Evolutionary conservation across 2,329 filamentous ascomycete genomes (phyloP).

Genomic region (Botrytis paeoniae): DNA sequence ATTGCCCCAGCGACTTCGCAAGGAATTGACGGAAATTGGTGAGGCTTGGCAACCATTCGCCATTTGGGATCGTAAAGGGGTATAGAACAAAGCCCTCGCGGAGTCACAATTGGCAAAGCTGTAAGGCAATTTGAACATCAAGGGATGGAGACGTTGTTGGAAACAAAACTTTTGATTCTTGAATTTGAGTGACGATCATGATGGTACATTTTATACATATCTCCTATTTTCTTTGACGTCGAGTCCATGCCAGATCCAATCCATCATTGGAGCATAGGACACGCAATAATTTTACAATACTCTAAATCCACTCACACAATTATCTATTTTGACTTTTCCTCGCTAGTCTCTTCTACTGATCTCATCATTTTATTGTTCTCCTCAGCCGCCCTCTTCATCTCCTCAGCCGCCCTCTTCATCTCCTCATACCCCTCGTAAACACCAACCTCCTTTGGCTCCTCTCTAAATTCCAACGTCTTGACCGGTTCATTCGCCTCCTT

Average conservation of each 20-base stretch:
- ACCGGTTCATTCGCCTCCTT: slow-evolving; percentile 48
- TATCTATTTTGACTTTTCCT: not conserved
- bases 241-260: not conserved
- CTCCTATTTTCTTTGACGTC: not conserved
- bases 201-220: slow-evolving; percentile 1
- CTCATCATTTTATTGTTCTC: not conserved
- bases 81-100: not conserved
- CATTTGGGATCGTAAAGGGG: not conserved
- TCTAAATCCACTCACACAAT: not conserved
- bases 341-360: not conserved
- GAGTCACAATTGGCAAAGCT: not conserved
- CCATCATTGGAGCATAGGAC: not conserved
- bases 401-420: not conserved
- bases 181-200: slow-evolving; percentile 8
- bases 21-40: not conserved
- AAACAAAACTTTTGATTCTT: not conserved
- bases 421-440: slow-evolving; percentile 3
- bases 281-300: not conserved
- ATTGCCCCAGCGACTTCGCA: not conserved
- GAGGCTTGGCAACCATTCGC: not conserved
- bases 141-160: not conserved
- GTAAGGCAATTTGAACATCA: not conserved
- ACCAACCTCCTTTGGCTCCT: slow-evolving; percentile 12
- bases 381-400: not conserved
- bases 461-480: slow-evolving; percentile 44